phyloP scores from a whole-genome alignment of 169 alveolate genomes.

The Prorocentrum cordatum region DNA sequence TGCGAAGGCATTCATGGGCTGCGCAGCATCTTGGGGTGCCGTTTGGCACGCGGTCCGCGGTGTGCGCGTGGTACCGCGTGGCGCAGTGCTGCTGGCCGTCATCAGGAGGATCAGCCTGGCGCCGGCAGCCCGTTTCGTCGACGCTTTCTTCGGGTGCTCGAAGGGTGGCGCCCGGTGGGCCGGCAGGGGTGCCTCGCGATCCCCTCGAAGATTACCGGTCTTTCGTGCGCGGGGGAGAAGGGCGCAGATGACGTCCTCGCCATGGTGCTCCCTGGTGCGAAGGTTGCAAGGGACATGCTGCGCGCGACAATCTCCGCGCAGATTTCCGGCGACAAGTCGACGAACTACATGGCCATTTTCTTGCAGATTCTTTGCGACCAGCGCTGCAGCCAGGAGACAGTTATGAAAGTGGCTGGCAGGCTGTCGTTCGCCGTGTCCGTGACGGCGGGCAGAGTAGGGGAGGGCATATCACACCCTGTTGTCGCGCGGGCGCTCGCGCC shows the following conservation, averaged over 20 bases:
- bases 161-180: not conserved
- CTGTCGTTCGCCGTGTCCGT: not conserved
- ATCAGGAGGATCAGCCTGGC: not conserved
- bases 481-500: slow-evolving; percentile 15
- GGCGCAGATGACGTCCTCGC: slow-evolving; percentile 9
- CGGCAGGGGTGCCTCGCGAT: not conserved
- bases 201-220: not conserved
- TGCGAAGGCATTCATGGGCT: not conserved
- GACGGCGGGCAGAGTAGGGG: not conserved
- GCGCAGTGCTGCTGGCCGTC: not conserved
- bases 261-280: slow-evolving; percentile 18
- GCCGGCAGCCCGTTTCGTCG: slow-evolving; percentile 23
- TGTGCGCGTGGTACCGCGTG: slow-evolving; percentile 13
- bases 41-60: slow-evolving; percentile 2
- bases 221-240: slow-evolving; percentile 8
- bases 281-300: not conserved
- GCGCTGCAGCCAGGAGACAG: not conserved
- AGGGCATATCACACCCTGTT: not conserved
- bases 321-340: not conserved
- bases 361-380: not conserved
- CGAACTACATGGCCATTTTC: not conserved
- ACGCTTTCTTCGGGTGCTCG: not conserved
- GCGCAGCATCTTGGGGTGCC: slow-evolving; percentile 16
- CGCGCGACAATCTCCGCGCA: not conserved
- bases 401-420: slow-evolving; percentile 16